Evolutionary conservation across 139 green algal genomes (phyloP).

Genomic region (Spirogloea muscicola): DNA sequence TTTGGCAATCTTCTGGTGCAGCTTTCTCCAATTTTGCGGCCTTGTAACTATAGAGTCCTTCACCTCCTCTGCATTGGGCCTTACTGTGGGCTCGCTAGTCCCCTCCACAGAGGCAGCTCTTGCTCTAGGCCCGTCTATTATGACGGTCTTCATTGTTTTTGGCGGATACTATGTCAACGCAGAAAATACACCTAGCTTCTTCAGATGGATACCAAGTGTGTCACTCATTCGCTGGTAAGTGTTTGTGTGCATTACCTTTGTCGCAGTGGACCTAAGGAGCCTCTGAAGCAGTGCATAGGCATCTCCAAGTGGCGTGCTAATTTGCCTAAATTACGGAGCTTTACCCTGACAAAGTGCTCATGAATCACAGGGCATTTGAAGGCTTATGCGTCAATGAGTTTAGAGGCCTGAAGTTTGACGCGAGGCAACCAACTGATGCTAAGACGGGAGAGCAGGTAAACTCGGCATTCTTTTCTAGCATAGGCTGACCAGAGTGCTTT

Average conservation of each 20-base stretch:
- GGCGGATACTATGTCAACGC: conserved; percentile 85
- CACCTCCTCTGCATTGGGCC: conserved; percentile 63
- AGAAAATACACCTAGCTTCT: conserved; percentile 57
- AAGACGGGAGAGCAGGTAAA: conserved; percentile 51
- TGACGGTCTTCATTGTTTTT: conserved; percentile 92
- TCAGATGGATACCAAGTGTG: conserved; percentile 71
- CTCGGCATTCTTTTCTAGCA: no score
- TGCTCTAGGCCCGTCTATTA: conserved; percentile 84
- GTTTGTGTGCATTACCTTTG: no score
- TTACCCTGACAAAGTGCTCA: no score
- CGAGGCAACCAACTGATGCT: conserved; percentile 23
- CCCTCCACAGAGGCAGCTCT: conserved; percentile 76
- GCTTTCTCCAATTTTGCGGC: conserved; percentile 67
- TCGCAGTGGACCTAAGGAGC: no score
- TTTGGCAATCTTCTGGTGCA: no score
- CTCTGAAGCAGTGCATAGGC: no score
- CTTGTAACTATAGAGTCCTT: conserved; percentile 80
- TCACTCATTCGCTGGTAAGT: conserved; percentile 85
- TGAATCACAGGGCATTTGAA: conserved; percentile 50
- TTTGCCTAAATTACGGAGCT: no score
- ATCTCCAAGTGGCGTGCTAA: no score
- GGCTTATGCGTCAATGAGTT: conserved; percentile 88
- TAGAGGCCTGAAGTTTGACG: conserved; percentile 64
- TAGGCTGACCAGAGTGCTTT: no score
- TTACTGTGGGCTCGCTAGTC: conserved; percentile 74